Conservation (phyloP, 257 asterid genomes). For the Przewalskia tangutica region DNA sequence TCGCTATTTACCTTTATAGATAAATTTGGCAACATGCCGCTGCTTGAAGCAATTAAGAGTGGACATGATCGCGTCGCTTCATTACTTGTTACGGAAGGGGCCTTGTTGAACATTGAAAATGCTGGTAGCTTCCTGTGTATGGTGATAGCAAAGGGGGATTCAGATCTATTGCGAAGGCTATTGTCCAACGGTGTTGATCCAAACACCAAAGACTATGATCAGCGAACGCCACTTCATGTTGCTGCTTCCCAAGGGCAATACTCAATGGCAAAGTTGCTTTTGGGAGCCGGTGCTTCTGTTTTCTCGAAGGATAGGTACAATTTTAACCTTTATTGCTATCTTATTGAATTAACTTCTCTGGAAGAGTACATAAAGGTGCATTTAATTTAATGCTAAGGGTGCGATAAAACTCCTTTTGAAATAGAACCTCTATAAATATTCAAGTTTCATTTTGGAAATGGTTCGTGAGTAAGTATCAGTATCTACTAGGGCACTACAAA, state of each 20-base stretch:
- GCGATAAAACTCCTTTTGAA: no score
- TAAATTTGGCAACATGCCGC: constrained; percentile 69
- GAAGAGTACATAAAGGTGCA: no score
- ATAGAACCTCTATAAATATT: no score
- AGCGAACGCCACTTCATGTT: constrained; percentile 75
- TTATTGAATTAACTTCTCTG: background rate
- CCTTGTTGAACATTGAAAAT: constrained; percentile 43
- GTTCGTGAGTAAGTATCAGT: no score
- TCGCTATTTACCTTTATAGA: constrained; percentile 24
- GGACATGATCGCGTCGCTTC: constrained; percentile 71
- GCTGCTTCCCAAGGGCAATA: constrained; percentile 73
- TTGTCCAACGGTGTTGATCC: constrained; percentile 67
- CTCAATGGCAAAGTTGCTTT: constrained; percentile 65
- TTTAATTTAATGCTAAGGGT: no score
- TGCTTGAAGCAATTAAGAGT: constrained; percentile 67
- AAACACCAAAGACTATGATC: constrained; percentile 60
- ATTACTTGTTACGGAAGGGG: constrained; percentile 60
- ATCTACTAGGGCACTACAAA: no score
- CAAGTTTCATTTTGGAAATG: no score
- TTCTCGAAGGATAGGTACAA: constrained; percentile 67
- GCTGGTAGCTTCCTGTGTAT: constrained; percentile 65
- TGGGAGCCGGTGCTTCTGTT: constrained; percentile 87
- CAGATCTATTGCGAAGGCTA: constrained; percentile 62
- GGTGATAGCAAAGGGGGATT: constrained; percentile 62
- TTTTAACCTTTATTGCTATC: background rate